A percentile compares a stretch with the other conserved stretches of the same genome.
phyloP scores from a whole-genome alignment of 1,284 basidiomycete genomes.

The Apiotrichum akiyoshidainum region DNA sequence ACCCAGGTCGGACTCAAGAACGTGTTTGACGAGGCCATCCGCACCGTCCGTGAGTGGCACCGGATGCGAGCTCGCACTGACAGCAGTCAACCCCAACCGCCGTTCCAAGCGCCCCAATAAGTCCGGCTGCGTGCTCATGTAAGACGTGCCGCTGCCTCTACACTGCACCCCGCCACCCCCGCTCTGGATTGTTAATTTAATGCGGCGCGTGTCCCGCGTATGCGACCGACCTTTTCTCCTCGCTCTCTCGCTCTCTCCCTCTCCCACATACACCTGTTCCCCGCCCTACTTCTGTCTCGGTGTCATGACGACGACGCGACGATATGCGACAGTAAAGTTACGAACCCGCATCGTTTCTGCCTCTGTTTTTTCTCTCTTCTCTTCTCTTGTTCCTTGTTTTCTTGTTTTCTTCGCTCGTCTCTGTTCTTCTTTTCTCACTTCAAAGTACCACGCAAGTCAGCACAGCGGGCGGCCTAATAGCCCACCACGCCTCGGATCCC shows the following conservation, averaged over 20 bases:
- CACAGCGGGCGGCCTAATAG: too few species aligned
- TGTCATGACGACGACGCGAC: slow-evolving; percentile 1
- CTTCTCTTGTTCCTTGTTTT: too few species aligned
- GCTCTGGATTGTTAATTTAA: not conserved
- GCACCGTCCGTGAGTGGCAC: slow-evolving; percentile 63
- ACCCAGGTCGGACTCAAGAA: slow-evolving; percentile 97
- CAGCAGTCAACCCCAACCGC: slow-evolving; percentile 45
- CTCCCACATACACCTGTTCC: not conserved
- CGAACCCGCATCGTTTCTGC: too few species aligned
- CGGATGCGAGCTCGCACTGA: not conserved
- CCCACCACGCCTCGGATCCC: too few species aligned
- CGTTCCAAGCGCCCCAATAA: slow-evolving; percentile 42
- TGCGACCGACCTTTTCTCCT: not conserved
- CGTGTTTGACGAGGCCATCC: slow-evolving; percentile 94
- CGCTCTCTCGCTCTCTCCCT: not conserved
- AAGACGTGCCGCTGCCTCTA: slow-evolving; percentile 2
- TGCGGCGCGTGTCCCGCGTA: not conserved
- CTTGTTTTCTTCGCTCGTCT: too few species aligned
- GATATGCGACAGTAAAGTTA: not conserved
- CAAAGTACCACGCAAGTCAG: too few species aligned
- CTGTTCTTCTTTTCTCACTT: too few species aligned
- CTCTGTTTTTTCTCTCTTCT: too few species aligned
- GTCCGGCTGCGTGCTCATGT: slow-evolving; percentile 45
- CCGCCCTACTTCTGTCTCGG: not conserved
- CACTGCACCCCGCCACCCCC: not conserved